These are phyloP conservation scores for Fusarium pseudocircinatum DNA, from an alignment of 2,329 filamentous ascomycete species.

Conservation along the genomic window DNA sequence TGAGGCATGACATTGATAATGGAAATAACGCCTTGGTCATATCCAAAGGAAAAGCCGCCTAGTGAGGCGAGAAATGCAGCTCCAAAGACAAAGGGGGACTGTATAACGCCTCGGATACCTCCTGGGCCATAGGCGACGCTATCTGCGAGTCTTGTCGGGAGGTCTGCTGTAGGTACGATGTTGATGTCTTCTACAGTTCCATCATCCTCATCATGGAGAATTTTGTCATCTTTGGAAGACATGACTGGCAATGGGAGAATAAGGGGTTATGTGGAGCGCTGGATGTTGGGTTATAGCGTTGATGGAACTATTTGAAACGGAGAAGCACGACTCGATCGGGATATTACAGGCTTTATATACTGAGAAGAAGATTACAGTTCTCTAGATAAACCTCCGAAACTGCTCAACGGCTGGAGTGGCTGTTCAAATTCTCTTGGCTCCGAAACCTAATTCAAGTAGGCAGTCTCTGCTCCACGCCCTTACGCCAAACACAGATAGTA, in stretches of 20 bases:
- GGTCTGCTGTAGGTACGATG: not conserved
- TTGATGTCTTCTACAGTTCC: not conserved
- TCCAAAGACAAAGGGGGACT: slow-evolving; percentile 44
- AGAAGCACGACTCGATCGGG: not conserved
- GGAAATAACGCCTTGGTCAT: slow-evolving; percentile 50
- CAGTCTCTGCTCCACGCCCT: not conserved
- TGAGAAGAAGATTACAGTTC: not conserved
- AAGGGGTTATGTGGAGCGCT: not conserved
- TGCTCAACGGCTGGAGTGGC: not conserved
- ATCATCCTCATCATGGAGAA: not conserved
- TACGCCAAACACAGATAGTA: not conserved
- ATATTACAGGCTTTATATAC: not conserved
- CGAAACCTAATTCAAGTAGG: not conserved
- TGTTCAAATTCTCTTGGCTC: not conserved
- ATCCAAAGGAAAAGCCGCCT: not conserved
- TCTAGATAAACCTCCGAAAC: not conserved
- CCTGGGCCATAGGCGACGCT: not conserved
- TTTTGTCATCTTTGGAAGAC: not conserved
- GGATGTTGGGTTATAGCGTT: not conserved
- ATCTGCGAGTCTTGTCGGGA: not conserved
- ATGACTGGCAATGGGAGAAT: not conserved
- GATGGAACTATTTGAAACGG: not conserved
- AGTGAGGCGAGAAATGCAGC: slow-evolving; percentile 53
- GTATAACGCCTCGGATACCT: not conserved
- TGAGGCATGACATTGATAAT: slow-evolving; percentile 57